A percentile compares a stretch with the other conserved stretches of the same genome.
phyloP scores from a whole-genome alignment of 805 yeast species.

The Candida piceae region DNA sequence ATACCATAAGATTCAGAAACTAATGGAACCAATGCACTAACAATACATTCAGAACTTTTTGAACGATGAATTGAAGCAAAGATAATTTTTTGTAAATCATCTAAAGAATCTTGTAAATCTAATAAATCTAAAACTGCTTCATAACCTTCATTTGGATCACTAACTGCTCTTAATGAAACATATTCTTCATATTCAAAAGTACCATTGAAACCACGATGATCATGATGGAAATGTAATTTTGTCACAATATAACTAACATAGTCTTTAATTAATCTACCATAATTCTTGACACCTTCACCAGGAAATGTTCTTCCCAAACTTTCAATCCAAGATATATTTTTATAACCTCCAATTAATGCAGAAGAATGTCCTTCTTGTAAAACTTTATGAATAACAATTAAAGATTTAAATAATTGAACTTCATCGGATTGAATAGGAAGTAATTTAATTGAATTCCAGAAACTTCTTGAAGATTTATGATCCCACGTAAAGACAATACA shows the following conservation, averaged over 20 bases:
- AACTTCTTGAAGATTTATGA: slow-evolving; percentile 74
- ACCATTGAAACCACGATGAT: slow-evolving; percentile 88
- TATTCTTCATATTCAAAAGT: slow-evolving; percentile 96
- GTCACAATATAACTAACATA: slow-evolving; percentile 65
- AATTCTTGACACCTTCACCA: slow-evolving; percentile 43
- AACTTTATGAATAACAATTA: slow-evolving; percentile 83
- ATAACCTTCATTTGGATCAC: slow-evolving; percentile 94
- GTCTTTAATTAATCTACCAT: slow-evolving; percentile 70
- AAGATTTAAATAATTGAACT: slow-evolving; percentile 77
- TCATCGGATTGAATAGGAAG: slow-evolving; percentile 80
- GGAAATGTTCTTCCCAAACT: slow-evolving; percentile 57
- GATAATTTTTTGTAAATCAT: slow-evolving; percentile 69
- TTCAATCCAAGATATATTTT: slow-evolving; percentile 72
- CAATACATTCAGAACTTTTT: slow-evolving; percentile 64
- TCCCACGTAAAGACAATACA: slow-evolving; percentile 98
- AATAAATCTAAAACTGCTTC: slow-evolving; percentile 82
- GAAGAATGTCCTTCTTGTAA: slow-evolving; percentile 97
- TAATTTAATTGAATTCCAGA: slow-evolving; percentile 78
- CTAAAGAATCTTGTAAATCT: slow-evolving; percentile 79
- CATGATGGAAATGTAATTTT: slow-evolving; percentile 77
- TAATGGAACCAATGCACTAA: slow-evolving; percentile 83
- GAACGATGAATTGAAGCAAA: slow-evolving; percentile 62
- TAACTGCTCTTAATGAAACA: slow-evolving; percentile 76
- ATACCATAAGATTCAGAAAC: slow-evolving; percentile 91
- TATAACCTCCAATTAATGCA: slow-evolving; percentile 72